These are phyloP conservation scores for Triticum urartu DNA, from an alignment of 176 grass and related monocot species.

Conservation along the genomic window DNA sequence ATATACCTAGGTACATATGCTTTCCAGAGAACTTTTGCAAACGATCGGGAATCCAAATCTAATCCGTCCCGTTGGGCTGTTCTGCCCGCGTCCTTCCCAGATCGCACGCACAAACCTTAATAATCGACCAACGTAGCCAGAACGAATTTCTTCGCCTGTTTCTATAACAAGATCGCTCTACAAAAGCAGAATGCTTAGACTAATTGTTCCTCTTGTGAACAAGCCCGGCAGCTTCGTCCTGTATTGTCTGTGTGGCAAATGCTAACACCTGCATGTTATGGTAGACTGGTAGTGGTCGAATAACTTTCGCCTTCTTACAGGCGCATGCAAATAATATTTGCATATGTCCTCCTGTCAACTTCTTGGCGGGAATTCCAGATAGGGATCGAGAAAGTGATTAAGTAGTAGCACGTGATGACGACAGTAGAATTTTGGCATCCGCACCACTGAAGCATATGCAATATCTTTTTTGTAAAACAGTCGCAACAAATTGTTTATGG, in stretches of 20 bases:
- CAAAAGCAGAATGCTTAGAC: neutral
- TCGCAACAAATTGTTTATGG: no score
- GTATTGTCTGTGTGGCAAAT: neutral
- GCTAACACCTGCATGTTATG: neutral
- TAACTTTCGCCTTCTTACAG: neutral
- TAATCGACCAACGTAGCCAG: neutral
- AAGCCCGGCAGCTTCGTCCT: conserved; percentile 13
- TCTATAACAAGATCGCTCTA: conserved; percentile 5
- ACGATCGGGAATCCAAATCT: conserved; percentile 1
- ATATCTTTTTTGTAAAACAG: no score
- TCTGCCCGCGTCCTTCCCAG: neutral
- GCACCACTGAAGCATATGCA: no score
- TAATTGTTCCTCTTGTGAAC: neutral
- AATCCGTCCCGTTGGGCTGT: neutral
- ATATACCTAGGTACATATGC: neutral
- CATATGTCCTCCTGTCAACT: conserved; percentile 14
- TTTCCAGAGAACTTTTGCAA: conserved; percentile 8
- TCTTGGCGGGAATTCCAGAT: neutral
- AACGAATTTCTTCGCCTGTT: neutral
- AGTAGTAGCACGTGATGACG: neutral
- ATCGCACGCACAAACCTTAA: conserved; percentile 15
- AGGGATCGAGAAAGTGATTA: neutral
- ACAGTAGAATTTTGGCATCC: neutral
- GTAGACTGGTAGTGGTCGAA: neutral
- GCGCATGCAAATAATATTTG: neutral